phyloP scores from a whole-genome alignment of 1,284 basidiomycete genomes.

The Apiotrichum siamense region DNA sequence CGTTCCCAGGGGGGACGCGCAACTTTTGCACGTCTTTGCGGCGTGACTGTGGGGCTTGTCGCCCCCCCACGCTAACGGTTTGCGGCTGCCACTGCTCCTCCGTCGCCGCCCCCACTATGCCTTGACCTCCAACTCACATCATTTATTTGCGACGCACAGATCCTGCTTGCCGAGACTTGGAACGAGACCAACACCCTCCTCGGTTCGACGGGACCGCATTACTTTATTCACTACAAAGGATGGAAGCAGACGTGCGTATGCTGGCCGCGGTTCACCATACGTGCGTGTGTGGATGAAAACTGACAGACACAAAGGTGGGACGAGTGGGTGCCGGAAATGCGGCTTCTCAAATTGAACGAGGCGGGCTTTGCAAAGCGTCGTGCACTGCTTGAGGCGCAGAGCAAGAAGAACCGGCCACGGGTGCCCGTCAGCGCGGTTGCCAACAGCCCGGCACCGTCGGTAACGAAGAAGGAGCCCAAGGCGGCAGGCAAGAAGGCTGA shows the following conservation, averaged over 20 bases:
- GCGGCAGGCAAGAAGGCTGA: slow-evolving; percentile 45
- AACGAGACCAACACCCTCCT: slow-evolving; percentile 63
- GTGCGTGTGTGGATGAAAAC: neutral
- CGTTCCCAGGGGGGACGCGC: slow-evolving; percentile 1
- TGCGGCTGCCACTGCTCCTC: neutral
- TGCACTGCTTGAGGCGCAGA: slow-evolving; percentile 48
- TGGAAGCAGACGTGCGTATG: slow-evolving; percentile 91
- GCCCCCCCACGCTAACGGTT: slow-evolving; percentile 15
- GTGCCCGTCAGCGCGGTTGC: slow-evolving; percentile 1
- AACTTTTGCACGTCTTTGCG: slow-evolving; percentile 13
- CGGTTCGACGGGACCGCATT: slow-evolving; percentile 70
- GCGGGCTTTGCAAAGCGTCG: slow-evolving; percentile 71
- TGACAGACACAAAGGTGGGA: slow-evolving; percentile 89
- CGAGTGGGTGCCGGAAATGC: slow-evolving; percentile 85
- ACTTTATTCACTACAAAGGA: slow-evolving; percentile 96
- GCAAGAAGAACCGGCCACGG: slow-evolving; percentile 39
- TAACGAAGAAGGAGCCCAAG: slow-evolving; percentile 34
- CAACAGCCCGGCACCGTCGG: slow-evolving; percentile 19
- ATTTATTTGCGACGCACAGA: slow-evolving; percentile 38
- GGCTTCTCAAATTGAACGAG: slow-evolving; percentile 83
- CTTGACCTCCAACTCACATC: neutral
- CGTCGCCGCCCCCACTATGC: neutral
- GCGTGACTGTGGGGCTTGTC: neutral
- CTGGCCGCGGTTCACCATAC: neutral
- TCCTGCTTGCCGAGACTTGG: slow-evolving; percentile 74